phyloP scores from a whole-genome alignment of 1,284 basidiomycete species.

The Pseudozyma tsukubaensis region DNA sequence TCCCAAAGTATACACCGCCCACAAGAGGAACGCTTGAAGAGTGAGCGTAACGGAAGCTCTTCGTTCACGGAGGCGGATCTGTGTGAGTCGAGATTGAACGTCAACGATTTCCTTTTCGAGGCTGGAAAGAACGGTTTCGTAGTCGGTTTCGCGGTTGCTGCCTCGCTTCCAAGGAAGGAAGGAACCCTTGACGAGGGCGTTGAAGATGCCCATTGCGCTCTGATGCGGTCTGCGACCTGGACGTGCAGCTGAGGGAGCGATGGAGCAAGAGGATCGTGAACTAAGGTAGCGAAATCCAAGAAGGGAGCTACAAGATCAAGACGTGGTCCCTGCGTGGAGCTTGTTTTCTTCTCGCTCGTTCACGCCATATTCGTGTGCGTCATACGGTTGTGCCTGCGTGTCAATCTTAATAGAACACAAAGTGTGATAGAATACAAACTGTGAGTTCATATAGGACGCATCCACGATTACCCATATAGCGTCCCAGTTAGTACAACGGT shows the following conservation, averaged over 20 bases:
- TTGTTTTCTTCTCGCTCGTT: too few relatives aligned
- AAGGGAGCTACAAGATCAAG: too few relatives aligned
- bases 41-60: constrained; percentile 83
- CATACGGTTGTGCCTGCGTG: too few relatives aligned
- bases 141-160: constrained; percentile 68
- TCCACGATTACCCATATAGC: too few relatives aligned
- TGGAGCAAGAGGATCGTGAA: neutral
- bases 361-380: too few relatives aligned
- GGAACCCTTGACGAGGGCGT: constrained; percentile 43
- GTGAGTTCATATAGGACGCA: too few relatives aligned
- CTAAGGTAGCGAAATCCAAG: too few relatives aligned
- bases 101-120: constrained; percentile 71
- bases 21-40: constrained; percentile 81
- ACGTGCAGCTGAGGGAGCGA: neutral
- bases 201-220: constrained; percentile 43
- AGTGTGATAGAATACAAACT: too few relatives aligned
- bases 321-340: too few relatives aligned
- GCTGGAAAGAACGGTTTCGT: constrained; percentile 72
- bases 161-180: constrained; percentile 44
- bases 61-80: constrained; percentile 86
- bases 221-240: too few relatives aligned
- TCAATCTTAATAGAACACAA: too few relatives aligned
- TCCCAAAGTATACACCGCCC: constrained; percentile 81
- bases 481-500: too few relatives aligned
- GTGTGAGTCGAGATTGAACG: constrained; percentile 81